Base-by-base conservation (phyloP, 2,329 filamentous ascomycete species). In the Samsoniella hepiali region DNA sequence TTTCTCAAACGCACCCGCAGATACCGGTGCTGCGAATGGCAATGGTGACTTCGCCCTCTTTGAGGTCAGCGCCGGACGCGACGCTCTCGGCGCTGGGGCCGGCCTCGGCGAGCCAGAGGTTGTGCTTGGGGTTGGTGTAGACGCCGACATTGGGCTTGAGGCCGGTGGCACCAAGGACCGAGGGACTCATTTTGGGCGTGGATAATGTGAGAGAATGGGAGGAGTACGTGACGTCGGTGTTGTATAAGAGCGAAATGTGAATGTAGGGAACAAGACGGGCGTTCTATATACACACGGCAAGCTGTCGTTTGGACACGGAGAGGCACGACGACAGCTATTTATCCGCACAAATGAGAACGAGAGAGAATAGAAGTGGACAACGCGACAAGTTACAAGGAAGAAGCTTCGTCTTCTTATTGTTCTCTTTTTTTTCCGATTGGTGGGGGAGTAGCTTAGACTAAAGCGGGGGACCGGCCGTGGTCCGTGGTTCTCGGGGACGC, bases 21-120 rank as follows among this genome's bases (percentile, higher is more conserved):
- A 98, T 98, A 63, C 95, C 95, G 8, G 94, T 97, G 78, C 91
- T 96, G 78, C 94, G 91, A 76, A 98, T 87, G 62, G 91, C 91
- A 66, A 98, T 77, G 32, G 91, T 93, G 56, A 97, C 92, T 78
- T 97, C 90, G 58, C 93, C 94, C 31, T 85, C 83, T 77, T 90
- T 88, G 71, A 97, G 80, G 57, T 82, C 83, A 60, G 87, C 79
- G 54, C 86, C 89, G 38, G 84, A 84, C 67, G 88, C 81, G 63
- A 96, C 88, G 66, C 87, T 87, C 74, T 96, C 90, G 32, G 91
- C 78, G 51, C 85, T 88, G 5, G 94, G 94, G 69, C 86, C 82
- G 13, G 93, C 88, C 68, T 91, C 88, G 63, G 84, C 90, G 65
- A 97, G 86, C 91, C 93, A 98, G 60, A 98, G 82, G 65, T 97